Percentiles rank a stretch among this genome's conserved stretches.
Evolutionary conservation across 139 green algal genomes (phyloP).

Genomic region (Chlorella sp.): DNA sequence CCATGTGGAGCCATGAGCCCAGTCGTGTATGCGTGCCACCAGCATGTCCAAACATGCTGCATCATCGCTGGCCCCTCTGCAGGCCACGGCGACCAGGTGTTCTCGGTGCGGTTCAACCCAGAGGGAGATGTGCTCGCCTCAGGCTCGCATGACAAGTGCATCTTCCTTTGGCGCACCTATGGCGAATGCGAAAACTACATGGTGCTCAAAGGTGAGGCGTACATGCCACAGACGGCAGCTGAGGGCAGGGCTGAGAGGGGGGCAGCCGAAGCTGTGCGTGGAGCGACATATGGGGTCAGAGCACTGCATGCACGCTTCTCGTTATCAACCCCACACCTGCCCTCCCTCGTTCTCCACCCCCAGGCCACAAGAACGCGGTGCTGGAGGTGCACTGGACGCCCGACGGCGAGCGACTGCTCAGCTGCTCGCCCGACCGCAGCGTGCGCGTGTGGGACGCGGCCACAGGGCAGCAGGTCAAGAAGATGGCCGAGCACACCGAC

Average conservation of each 20-base stretch:
- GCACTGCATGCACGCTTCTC: too few relatives aligned
- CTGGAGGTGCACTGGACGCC: conserved; percentile 91
- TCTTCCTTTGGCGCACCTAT: conserved; percentile 88
- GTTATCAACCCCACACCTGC: too few relatives aligned
- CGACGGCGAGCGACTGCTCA: conserved; percentile 82
- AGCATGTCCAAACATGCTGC: too few relatives aligned
- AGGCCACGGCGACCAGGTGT: too few relatives aligned
- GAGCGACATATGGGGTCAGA: too few relatives aligned
- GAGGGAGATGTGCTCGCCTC: conserved; percentile 80
- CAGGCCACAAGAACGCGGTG: conserved; percentile 94
- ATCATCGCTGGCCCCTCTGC: too few relatives aligned
- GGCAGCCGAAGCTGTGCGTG: too few relatives aligned
- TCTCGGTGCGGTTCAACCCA: conserved; percentile 81
- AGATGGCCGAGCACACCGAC: conserved; percentile 84
- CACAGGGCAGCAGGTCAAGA: conserved; percentile 76
- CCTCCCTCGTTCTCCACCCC: not conserved
- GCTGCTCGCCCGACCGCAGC: conserved; percentile 84
- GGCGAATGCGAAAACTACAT: conserved; percentile 93
- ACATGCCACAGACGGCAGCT: too few relatives aligned
- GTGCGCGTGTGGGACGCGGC: conserved; percentile 74
- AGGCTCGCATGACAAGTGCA: conserved; percentile 78
- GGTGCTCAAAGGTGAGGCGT: conserved; percentile 77
- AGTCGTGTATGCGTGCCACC: too few relatives aligned
- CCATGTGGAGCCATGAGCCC: too few relatives aligned
- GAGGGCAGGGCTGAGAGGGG: too few relatives aligned